Evolutionary conservation across 2,329 filamentous ascomycete genomes (phyloP).

Genomic region (Venturia effusa): DNA sequence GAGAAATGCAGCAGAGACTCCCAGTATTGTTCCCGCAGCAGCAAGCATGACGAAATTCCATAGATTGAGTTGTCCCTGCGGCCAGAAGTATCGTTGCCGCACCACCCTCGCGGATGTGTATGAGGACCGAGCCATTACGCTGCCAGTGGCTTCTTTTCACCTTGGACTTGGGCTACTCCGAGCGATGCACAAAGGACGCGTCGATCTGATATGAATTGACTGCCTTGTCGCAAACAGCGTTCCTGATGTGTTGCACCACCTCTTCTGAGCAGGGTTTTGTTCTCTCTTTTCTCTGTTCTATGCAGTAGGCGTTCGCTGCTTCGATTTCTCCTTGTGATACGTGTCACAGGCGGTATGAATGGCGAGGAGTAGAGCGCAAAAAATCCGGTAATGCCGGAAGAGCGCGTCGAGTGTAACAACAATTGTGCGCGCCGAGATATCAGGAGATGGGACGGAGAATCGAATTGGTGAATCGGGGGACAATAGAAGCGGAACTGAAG

Average conservation of each 20-base stretch:
- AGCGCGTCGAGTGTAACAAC: neutral
- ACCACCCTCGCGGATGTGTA: constrained; percentile 1
- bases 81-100: constrained; percentile 44
- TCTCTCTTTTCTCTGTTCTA: neutral
- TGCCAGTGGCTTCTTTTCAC: neutral
- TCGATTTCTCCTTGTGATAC: neutral
- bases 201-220: neutral
- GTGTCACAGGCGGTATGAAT: neutral
- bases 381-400: neutral
- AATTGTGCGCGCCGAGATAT: neutral
- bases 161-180: neutral
- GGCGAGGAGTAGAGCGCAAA: neutral
- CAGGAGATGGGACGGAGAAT: neutral
- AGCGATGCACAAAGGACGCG: neutral
- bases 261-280: neutral
- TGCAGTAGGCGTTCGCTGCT: neutral
- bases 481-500: neutral
- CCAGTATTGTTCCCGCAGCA: constrained; percentile 45
- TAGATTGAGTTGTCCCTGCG: constrained; percentile 52
- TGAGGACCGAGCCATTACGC: constrained; percentile 3
- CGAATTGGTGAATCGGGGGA: neutral
- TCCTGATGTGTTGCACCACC: neutral
- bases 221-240: neutral
- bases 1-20: constrained; percentile 51
- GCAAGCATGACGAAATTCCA: constrained; percentile 54